Evolutionary conservation across 345 rosid species (phyloP).

Genomic region (Litchi chinensis): DNA sequence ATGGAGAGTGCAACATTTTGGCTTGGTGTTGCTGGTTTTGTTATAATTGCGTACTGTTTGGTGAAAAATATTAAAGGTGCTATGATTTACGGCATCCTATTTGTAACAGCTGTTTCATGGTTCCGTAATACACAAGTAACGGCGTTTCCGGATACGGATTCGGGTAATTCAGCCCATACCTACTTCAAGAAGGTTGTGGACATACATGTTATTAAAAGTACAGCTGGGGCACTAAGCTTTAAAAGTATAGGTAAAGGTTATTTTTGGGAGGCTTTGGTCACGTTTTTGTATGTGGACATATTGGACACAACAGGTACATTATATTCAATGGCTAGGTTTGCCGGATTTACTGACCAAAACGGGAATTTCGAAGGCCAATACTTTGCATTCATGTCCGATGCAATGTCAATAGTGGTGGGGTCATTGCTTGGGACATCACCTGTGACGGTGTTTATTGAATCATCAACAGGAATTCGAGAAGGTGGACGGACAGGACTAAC

Average conservation of each 20-base stretch:
- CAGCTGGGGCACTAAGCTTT: conserved; percentile 87
- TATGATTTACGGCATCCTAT: conserved; percentile 80
- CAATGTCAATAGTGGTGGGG: conserved; percentile 76
- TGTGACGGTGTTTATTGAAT: conserved; percentile 77
- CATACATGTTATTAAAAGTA: conserved; percentile 57
- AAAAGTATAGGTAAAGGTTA: conserved; percentile 49
- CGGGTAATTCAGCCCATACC: conserved; percentile 64
- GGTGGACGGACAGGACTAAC: conserved; percentile 91
- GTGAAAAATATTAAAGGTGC: conserved; percentile 83
- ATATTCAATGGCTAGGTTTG: conserved; percentile 91
- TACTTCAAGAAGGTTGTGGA: conserved; percentile 89
- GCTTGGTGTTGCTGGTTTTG: conserved; percentile 85
- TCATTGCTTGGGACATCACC: conserved; percentile 94
- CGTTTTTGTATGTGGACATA: conserved; percentile 85
- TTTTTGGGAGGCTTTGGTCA: conserved; percentile 89
- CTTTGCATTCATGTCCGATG: conserved; percentile 95
- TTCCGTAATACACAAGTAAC: conserved; percentile 81
- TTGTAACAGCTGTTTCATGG: conserved; percentile 90
- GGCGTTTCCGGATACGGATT: conserved; percentile 61
- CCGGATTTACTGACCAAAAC: conserved; percentile 61
- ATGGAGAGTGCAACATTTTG: conserved; percentile 91
- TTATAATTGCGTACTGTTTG: conserved; percentile 80
- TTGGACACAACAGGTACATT: conserved; percentile 87
- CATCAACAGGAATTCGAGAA: conserved; percentile 88
- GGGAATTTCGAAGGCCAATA: conserved; percentile 86